Base-by-base conservation (phyloP, 1,284 basidiomycete genomes). In the Neonothopanus nambi region DNA sequence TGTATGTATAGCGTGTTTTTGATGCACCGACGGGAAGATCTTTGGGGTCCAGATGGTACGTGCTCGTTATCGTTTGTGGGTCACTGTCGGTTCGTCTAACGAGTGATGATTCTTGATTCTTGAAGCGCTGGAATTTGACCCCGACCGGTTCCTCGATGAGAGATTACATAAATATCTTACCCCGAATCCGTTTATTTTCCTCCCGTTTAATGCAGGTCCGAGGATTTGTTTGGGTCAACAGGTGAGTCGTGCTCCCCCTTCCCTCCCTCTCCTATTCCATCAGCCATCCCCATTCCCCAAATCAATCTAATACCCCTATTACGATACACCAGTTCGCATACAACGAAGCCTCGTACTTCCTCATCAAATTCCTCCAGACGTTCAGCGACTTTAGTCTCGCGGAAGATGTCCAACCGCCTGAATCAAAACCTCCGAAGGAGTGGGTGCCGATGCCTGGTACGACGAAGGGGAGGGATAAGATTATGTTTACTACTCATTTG, bases 151-250 rank as follows among this genome's bases (percentile, higher is more conserved):
- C 70, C 59, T 84, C 37, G 82, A 84, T 62, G 70, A 76, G 13
- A 69, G 81, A 23, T 49, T 80, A 6, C 67, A 70, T 26, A 78
- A 75, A 56, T 81, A 81, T 55, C 67, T 81, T 15, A 73, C 71
- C 0, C 70, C 74, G 1, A 83, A 84, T 59, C 82, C 82, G 3
- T 82, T 75, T 67, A 81, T 83, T 46, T 84, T 84, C 68, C 63
- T 79, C 2, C 81, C 82, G 1, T 84, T 84, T 74, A 82, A 82
- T 59, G 80, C 76, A 1, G 80, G 80, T 2, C 78, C 78, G 3
- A 67, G 81, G 3, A 82, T 83, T 51, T 84, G 82, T 59, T 71
- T 85, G 3, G 82, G 83, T 3, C 82, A 85, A 64, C 80, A 80
- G 66, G 76, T 75, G 39, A 17, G 59, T 50, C 6, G 42, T 49